These are phyloP conservation scores for Nannochloropsis oceanica DNA, from an alignment of 108 stramenopile genomes.

Conservation along the genomic window DNA sequence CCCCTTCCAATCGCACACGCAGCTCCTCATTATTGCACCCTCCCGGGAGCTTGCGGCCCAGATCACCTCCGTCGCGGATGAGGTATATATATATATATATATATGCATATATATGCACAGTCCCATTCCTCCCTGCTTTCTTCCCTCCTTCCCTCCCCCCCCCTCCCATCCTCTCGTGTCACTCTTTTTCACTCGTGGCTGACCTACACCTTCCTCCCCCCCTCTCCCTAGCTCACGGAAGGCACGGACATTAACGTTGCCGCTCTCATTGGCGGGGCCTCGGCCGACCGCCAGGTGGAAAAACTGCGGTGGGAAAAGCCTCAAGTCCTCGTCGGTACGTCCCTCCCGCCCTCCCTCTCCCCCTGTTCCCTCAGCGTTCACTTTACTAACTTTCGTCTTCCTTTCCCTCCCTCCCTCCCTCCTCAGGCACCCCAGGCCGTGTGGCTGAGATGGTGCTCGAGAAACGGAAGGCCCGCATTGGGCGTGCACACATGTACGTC, in stretches of 20 bases:
- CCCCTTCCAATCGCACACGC: not conserved
- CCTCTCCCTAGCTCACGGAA: not conserved
- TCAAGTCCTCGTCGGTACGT: not conserved
- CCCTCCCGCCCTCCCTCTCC: not conserved
- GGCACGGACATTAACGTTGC: not conserved
- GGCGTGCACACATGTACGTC: not conserved
- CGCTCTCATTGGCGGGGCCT: not conserved
- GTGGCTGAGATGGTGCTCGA: not conserved
- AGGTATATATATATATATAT: no score
- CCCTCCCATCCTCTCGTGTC: not conserved
- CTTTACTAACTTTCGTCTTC: no score
- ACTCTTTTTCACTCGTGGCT: not conserved
- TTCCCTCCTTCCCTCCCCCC: not conserved
- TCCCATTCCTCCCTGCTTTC: not conserved
- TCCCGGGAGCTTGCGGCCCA: conserved; percentile 43
- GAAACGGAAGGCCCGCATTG: not conserved
- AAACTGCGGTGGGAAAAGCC: not conserved
- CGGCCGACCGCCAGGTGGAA: not conserved
- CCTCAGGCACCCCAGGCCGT: not conserved
- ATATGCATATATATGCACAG: no score
- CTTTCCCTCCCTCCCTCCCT: not conserved
- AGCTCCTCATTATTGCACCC: conserved; percentile 31
- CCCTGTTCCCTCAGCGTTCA: no score
- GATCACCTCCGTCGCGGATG: conserved; percentile 8
- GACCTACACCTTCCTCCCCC: not conserved